Evolutionary conservation across 192 early-diverging fungal species (phyloP).

Genomic region (Chytriomyces hyalinus): DNA sequence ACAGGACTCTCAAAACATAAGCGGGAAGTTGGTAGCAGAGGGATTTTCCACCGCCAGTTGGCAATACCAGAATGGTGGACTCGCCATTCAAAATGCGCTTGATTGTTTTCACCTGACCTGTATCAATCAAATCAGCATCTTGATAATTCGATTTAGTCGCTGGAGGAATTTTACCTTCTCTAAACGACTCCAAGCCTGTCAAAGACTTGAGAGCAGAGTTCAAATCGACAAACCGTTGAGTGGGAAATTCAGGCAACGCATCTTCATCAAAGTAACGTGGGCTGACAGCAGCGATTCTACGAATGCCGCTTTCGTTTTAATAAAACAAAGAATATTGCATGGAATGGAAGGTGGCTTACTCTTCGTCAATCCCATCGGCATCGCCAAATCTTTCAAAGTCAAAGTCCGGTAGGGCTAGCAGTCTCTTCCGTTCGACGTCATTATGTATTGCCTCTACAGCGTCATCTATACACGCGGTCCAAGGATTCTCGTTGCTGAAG

Average conservation of each 20-base stretch:
- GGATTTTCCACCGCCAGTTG: constrained; percentile 72
- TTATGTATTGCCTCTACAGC: constrained; percentile 3
- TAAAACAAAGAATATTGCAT: no score
- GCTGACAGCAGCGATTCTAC: not conserved
- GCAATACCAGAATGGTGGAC: constrained; percentile 42
- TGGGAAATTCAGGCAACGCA: not conserved
- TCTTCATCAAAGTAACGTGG: not conserved
- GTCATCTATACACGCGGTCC: constrained; percentile 1
- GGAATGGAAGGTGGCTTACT: not conserved
- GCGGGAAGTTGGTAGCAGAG: constrained; percentile 79
- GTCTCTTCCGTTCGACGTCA: constrained; percentile 20
- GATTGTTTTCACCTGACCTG: constrained; percentile 45
- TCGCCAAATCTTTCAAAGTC: not conserved
- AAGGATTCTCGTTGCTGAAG: constrained; percentile 13
- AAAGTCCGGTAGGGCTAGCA: constrained; percentile 15
- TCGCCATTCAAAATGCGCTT: constrained; percentile 34
- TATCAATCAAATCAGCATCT: not conserved
- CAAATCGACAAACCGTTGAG: constrained; percentile 33
- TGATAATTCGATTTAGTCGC: not conserved
- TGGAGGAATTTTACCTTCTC: constrained; percentile 12
- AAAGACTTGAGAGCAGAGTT: constrained; percentile 36
- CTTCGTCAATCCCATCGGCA: not conserved
- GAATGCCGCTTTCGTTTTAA: not conserved
- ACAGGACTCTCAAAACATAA: constrained; percentile 51
- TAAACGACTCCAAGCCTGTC: constrained; percentile 35